Evolutionary conservation across 805 yeast genomes (phyloP).

Genomic region (Candida ascalaphidarum): DNA sequence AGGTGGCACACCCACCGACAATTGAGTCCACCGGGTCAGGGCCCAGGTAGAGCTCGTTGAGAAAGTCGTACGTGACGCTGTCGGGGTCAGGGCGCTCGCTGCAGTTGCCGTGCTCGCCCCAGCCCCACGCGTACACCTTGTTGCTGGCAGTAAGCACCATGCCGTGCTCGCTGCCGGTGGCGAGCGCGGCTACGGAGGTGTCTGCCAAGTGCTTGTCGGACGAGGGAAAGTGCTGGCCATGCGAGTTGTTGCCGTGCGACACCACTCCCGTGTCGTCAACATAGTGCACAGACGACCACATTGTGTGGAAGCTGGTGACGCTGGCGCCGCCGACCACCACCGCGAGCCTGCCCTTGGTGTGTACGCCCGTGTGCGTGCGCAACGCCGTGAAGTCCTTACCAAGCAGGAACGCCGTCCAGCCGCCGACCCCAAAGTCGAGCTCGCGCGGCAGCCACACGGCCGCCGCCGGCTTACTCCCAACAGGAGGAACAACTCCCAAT

Average conservation of each 20-base stretch:
- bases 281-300: slow-evolving; percentile 79
- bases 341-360: slow-evolving; percentile 11
- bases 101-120: slow-evolving; percentile 99
- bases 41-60: slow-evolving; percentile 24
- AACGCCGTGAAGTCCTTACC: slow-evolving; percentile 55
- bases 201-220: too few species aligned
- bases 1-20: slow-evolving; percentile 61
- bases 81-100: slow-evolving; percentile 27
- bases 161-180: slow-evolving; percentile 87
- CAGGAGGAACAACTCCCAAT: slow-evolving; percentile 19
- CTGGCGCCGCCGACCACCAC: slow-evolving; percentile 1
- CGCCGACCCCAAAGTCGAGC: slow-evolving; percentile 6
- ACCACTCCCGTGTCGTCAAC: slow-evolving; percentile 12
- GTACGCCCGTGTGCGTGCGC: slow-evolving; percentile 9
- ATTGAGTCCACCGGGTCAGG: slow-evolving; percentile 18
- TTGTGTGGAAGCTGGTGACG: slow-evolving; percentile 21
- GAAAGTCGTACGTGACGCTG: slow-evolving; percentile 25
- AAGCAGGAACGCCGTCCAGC: slow-evolving; percentile 17
- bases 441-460: slow-evolving; percentile 15
- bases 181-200: slow-evolving; percentile 11
- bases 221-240: slow-evolving; percentile 53
- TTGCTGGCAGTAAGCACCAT: slow-evolving; percentile 25
- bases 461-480: too few species aligned
- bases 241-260: slow-evolving; percentile 70
- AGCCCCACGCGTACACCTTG: slow-evolving; percentile 76